Percentiles rank a stretch among this genome's conserved stretches.
phyloP scores from a whole-genome alignment of 2,329 filamentous ascomycete species.

The Graphiopsis chlorocephala region DNA sequence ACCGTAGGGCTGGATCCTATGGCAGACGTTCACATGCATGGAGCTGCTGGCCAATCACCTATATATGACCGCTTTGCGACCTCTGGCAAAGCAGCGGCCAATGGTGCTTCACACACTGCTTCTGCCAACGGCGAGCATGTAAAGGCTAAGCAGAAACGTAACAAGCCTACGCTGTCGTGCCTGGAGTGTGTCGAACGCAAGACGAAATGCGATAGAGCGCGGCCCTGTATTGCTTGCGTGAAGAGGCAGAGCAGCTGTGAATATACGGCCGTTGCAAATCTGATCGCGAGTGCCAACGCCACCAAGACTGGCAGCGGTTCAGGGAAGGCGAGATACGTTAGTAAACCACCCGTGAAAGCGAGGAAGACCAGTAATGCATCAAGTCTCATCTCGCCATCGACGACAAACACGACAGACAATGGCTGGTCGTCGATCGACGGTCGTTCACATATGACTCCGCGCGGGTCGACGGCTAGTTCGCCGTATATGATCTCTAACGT shows the following conservation, averaged over 20 bases:
- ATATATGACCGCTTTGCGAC: background rate
- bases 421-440: slow-evolving; percentile 29
- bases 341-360: slow-evolving; percentile 35
- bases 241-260: slow-evolving; percentile 73
- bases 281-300: slow-evolving; percentile 57
- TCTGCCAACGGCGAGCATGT: background rate
- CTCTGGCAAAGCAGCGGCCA: background rate
- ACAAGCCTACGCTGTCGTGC: slow-evolving; percentile 78
- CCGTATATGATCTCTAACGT: slow-evolving; percentile 66
- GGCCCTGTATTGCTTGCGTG: slow-evolving; percentile 62
- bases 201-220: slow-evolving; percentile 76
- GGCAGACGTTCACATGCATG: background rate
- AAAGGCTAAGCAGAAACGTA: slow-evolving; percentile 67
- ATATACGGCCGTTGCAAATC: slow-evolving; percentile 73
- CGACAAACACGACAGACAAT: slow-evolving; percentile 29
- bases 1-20: slow-evolving; percentile 3
- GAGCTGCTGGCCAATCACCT: background rate
- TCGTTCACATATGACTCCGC: slow-evolving; percentile 18
- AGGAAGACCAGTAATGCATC: slow-evolving; percentile 31
- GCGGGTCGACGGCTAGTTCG: slow-evolving; percentile 22
- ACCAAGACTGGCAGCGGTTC: slow-evolving; percentile 24
- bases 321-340: slow-evolving; percentile 32
- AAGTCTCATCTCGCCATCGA: slow-evolving; percentile 24
- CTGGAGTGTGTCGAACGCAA: slow-evolving; percentile 79
- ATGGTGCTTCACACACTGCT: background rate